phyloP scores from a whole-genome alignment of 108 stramenopile genomes.

The Cyclotella baltica region DNA sequence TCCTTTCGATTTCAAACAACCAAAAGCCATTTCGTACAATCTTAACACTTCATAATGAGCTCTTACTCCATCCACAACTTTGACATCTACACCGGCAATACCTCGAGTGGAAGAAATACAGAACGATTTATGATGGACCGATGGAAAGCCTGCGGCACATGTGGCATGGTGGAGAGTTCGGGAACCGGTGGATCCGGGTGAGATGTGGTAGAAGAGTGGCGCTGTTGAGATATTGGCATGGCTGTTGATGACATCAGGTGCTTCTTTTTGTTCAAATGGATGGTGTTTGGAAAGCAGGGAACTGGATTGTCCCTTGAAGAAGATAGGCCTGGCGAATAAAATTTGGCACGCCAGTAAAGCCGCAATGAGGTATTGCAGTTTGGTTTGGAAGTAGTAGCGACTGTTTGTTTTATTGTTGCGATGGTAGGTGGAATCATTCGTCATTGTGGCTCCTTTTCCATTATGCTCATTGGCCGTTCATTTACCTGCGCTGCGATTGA shows the following conservation, averaged over 20 bases:
- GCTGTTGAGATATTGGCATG: slow-evolving; percentile 7
- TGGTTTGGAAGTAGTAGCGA: neutral
- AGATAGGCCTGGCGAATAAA: neutral
- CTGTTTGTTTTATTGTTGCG: neutral
- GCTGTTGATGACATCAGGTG: neutral
- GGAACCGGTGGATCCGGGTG: slow-evolving; percentile 50
- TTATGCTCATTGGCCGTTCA: no score
- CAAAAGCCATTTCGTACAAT: slow-evolving; percentile 39
- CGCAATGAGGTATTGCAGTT: neutral
- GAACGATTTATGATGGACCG: slow-evolving; percentile 59
- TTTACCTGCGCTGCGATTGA: no score
- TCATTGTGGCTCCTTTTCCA: no score
- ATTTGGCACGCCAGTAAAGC: neutral
- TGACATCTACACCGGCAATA: slow-evolving; percentile 19
- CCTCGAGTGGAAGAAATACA: slow-evolving; percentile 46
- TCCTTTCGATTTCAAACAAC: slow-evolving; percentile 27
- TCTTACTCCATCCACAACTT: slow-evolving; percentile 39
- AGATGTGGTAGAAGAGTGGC: slow-evolving; percentile 53
- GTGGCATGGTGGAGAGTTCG: slow-evolving; percentile 49
- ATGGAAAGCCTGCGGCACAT: slow-evolving; percentile 44
- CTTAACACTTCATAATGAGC: slow-evolving; percentile 47
- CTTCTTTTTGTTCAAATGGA: neutral
- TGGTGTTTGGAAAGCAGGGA: neutral
- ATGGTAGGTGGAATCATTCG: no score
- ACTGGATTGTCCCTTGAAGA: neutral